Base-by-base conservation (phyloP, 805 yeast species). In the Wickerhamomyces silvicola region DNA sequence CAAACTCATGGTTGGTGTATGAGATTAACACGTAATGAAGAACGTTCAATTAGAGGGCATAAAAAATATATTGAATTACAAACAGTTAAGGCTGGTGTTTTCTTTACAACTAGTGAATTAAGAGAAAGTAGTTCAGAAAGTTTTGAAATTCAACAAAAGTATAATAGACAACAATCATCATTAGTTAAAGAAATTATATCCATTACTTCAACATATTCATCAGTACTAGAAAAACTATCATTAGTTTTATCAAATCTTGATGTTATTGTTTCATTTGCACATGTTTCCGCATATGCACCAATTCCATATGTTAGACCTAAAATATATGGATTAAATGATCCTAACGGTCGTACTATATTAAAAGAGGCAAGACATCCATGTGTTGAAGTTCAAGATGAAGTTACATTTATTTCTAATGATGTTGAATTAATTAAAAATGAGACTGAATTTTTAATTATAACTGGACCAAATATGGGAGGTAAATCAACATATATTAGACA, bases 401-500 rank as follows among this genome's bases (percentile, higher is more conserved):
- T 88, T 32, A 70, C 75, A n/a, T 92, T 92, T 50, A 90, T 92
- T 39, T 76, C 97, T 4, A 92, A 92, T 56, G 97, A 92, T 53
- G 82, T 87, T n/a, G 57, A 63, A 9, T 62, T 92, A 35, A 61
- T 66, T 10, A 73, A 75, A 29, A 71, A 65, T 11, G 54, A 57
- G 4, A 64, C 74, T 10, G 87, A 84, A 37, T 90, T 92, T 48
- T 66, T 76, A 7, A 81, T 92, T 14, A 85, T 92, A 17, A 88
- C 97, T 0, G 97, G 97, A 21, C 97, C 97, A 22, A 88, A 88
- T 54, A 88, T 88, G 97, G 97, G 97, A 40, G 97, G 97, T 52
- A 88, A 88, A 56, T 86, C 95, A 0, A 88, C 97, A 0, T 88
- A 83, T 54, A 86, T 88, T 30, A 70, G 96, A 41, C 95, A 88